Evolutionary conservation across 768 basidiomycete species (phyloP), one percentile per base, ranked within the genome.

Genomic region (Crucibulum laeve): DNA sequence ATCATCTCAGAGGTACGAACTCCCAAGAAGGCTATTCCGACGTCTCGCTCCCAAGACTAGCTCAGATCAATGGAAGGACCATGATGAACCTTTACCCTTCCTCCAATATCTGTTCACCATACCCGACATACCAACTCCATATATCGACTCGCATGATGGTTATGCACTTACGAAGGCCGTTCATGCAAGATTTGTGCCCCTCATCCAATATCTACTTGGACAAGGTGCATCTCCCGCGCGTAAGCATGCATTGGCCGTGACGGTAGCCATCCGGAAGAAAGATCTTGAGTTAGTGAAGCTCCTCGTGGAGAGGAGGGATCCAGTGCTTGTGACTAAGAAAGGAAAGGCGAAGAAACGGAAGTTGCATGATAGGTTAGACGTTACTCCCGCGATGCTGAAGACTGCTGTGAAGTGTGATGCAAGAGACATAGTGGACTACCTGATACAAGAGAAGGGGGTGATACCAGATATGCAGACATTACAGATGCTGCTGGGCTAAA

Each of bases 111-210:
- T 90, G 14, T 81, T 75, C 53, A 46, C 56, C 18, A 58, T 57
- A 6, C 64, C 74, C 4, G 62, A 55, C 5, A 56, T 73, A 14
- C 53, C 71, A 17, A 44, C 53, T 1, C 75, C 80, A 1, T 66
- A 82, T 23, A 56, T 73, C 10, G 79, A 94, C 59, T 77, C 87
- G 5, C 72, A 88, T 59, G 71, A 77, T 2, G 94, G 93, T 1
- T 96, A 93, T 55, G 83, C 86, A 0, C 78, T 96, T 30, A 81
- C 80, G 13, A 82, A 78, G 50, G 91, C 93, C 1, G 87, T 91
- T 1, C 70, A 82, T 26, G 80, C 76, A 0, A 67, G 68, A 17
- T 83, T 84, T 49, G 43, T 71, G 1, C 80, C 82, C 3, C 76
- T 96, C 5, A 69, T 92, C 1, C 66, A 61, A 18, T 83, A 89